Conservation (phyloP, 192 early-diverging fungal genomes). For the Backusella westeae region DNA sequence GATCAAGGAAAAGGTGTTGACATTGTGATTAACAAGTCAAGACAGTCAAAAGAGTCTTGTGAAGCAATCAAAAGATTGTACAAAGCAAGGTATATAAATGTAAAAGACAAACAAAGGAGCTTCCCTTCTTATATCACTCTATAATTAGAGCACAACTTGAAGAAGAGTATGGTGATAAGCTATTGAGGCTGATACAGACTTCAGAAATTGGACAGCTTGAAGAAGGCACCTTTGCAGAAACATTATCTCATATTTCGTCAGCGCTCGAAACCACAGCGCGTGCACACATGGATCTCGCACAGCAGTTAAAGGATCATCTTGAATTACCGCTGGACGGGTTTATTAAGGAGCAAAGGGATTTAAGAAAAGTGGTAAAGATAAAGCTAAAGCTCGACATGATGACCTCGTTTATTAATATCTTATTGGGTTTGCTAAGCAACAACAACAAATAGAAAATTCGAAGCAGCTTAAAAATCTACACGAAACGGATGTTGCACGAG, state of each 20-base stretch:
- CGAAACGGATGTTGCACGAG: conserved; percentile 18
- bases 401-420: not conserved
- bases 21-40: conserved; percentile 57
- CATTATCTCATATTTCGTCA: conserved; percentile 54
- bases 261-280: conserved; percentile 64
- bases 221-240: conserved; percentile 51
- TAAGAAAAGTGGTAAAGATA: conserved; percentile 47
- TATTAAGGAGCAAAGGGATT: conserved; percentile 61
- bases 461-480: conserved; percentile 17
- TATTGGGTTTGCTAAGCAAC: not conserved
- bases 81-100: conserved; percentile 40
- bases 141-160: conserved; percentile 59
- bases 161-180: conserved; percentile 68
- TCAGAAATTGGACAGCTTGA: conserved; percentile 16
- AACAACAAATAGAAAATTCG: conserved; percentile 18
- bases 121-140: not conserved
- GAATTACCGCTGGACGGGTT: conserved; percentile 58
- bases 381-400: too few relatives aligned
- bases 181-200: conserved; percentile 41
- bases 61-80: conserved; percentile 64
- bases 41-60: conserved; percentile 70
- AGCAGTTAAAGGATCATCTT: conserved; percentile 64
- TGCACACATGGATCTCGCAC: conserved; percentile 64
- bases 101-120: not conserved
- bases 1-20: conserved; percentile 67